Conservation (phyloP, 208 protist genomes). For the Willaertia magna region DNA sequence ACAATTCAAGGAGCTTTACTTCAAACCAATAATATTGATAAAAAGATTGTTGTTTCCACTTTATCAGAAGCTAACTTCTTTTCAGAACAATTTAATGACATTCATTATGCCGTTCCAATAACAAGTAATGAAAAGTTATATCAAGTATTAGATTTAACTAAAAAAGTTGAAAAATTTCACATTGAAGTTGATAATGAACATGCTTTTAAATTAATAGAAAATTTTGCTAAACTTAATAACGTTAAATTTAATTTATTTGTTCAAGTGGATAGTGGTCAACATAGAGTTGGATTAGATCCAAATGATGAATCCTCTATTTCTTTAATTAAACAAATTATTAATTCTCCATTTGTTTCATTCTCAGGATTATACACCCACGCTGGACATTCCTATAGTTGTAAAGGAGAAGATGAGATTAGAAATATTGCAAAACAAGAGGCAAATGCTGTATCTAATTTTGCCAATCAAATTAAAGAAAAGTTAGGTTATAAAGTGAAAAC, state of each 20-base stretch:
- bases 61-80: slow-evolving; percentile 16
- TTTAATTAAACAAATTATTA: neutral
- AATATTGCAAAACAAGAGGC: neutral
- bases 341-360: neutral
- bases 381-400: neutral
- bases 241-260: slow-evolving; percentile 13
- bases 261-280: slow-evolving; percentile 12
- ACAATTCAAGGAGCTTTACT: slow-evolving; percentile 7
- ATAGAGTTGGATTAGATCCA: slow-evolving; percentile 14
- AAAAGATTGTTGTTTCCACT: slow-evolving; percentile 11
- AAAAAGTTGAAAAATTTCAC: neutral
- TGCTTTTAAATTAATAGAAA: neutral
- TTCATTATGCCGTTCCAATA: slow-evolving; percentile 25
- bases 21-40: neutral
- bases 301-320: neutral
- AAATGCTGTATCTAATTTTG: neutral
- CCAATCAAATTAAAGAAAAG: neutral
- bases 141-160: neutral
- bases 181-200: neutral
- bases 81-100: neutral
- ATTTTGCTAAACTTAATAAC: neutral
- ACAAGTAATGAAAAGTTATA: neutral
- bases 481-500: neutral
- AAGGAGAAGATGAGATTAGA: neutral
- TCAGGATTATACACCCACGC: slow-evolving; percentile 2